These are phyloP conservation scores for Trichoderma virens DNA, from an alignment of 495 filamentous ascomycete species.

Conservation along the genomic window DNA sequence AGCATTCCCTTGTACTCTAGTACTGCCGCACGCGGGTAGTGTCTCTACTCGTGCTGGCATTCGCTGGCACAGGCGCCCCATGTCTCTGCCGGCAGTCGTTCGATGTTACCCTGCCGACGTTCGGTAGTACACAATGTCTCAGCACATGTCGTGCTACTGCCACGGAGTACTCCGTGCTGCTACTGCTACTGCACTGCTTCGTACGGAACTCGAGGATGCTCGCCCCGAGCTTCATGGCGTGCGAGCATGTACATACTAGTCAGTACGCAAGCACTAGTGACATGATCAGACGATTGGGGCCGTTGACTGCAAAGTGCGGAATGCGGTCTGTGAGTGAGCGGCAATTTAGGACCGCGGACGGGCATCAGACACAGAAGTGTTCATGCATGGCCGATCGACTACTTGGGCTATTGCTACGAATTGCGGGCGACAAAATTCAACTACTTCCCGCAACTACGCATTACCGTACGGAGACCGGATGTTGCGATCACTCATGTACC, in stretches of 20 bases:
- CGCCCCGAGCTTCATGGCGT: neutral
- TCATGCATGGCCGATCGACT: neutral
- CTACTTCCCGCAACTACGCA: neutral
- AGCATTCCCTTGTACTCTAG: too few species aligned
- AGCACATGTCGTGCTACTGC: neutral
- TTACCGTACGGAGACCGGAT: neutral
- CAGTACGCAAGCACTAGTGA: neutral
- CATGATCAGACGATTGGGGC: neutral
- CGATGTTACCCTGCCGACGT: neutral
- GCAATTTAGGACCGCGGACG: neutral
- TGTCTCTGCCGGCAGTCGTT: slow-evolving; percentile 2
- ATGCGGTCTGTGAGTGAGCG: neutral
- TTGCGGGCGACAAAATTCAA: neutral
- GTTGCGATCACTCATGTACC: neutral
- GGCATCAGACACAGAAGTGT: neutral
- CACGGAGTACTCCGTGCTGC: neutral
- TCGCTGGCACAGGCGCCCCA: neutral
- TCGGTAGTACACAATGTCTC: neutral
- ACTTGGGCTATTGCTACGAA: neutral
- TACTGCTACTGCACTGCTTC: neutral
- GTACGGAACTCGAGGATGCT: neutral
- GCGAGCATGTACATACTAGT: neutral
- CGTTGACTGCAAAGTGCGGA: neutral
- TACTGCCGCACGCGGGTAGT: neutral
- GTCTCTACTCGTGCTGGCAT: neutral